phyloP scores from a whole-genome alignment of 192 early-diverging fungal genomes.

The Phlyctochytrium planicorne region DNA sequence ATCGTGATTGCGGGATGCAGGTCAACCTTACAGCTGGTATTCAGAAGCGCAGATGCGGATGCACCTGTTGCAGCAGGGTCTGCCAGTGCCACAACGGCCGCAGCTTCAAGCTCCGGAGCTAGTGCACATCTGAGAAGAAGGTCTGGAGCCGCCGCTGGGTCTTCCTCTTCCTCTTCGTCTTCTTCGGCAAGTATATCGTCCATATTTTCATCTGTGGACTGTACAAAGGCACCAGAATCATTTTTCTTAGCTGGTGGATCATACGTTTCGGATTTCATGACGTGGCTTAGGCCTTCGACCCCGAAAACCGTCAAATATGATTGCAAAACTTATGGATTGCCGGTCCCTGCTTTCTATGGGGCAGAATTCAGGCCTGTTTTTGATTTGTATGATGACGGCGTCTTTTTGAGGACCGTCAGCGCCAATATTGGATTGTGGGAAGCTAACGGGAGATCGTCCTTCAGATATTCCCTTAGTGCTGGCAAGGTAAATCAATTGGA shows the following conservation, averaged over 20 bases:
- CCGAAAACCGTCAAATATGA: constrained; percentile 17
- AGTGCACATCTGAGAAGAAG: neutral
- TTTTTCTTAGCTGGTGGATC: constrained; percentile 10
- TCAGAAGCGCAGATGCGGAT: neutral
- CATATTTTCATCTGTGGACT: no score
- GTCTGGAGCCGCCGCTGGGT: neutral
- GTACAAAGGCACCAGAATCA: constrained; percentile 5
- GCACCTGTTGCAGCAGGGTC: neutral
- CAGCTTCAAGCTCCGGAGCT: neutral
- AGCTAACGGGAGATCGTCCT: constrained; percentile 10
- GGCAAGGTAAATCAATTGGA: neutral
- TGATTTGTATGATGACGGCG: constrained; percentile 14
- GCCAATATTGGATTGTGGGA: constrained; percentile 25
- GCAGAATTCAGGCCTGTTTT: constrained; percentile 16
- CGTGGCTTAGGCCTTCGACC: neutral
- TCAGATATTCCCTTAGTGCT: constrained; percentile 15
- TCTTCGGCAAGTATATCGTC: no score
- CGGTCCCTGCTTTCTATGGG: constrained; percentile 19
- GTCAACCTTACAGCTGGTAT: neutral
- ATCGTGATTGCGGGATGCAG: neutral
- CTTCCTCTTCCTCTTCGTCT: no score
- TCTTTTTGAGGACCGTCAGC: constrained; percentile 12
- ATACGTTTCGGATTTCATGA: constrained; percentile 18
- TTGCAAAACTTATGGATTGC: constrained; percentile 6
- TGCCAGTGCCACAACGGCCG: constrained; percentile 11